phyloP scores from a whole-genome alignment of 208 protist species.

The Leishmania aethiopica region DNA sequence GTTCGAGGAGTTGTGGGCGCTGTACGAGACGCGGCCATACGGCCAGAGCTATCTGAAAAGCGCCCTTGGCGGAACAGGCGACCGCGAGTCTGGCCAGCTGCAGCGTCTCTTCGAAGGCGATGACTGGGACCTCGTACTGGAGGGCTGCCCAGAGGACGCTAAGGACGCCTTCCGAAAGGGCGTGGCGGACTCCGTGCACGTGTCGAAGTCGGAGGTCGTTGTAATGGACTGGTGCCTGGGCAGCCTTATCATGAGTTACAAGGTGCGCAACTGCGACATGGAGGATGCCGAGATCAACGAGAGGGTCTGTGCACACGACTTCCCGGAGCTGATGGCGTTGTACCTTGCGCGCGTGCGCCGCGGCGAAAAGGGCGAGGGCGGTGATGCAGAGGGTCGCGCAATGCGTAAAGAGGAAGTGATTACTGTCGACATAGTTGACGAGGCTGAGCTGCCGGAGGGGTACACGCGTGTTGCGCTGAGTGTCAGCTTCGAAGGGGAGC shows the following conservation, averaged over 20 bases:
- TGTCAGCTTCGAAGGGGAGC: constrained; percentile 51
- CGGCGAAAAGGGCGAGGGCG: constrained; percentile 11
- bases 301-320: constrained; percentile 31
- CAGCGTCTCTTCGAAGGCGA: constrained; percentile 54
- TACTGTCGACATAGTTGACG: constrained; percentile 10
- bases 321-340: constrained; percentile 53
- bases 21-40: constrained; percentile 39
- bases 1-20: constrained; percentile 47
- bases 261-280: constrained; percentile 29
- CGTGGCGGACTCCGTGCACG: constrained; percentile 21
- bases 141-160: constrained; percentile 25
- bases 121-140: constrained; percentile 57
- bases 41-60: not conserved
- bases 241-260: constrained; percentile 50
- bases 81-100: constrained; percentile 37
- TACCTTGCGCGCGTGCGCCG: constrained; percentile 45
- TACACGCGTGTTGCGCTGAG: constrained; percentile 33
- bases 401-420: constrained; percentile 6
- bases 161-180: constrained; percentile 40
- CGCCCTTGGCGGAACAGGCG: constrained; percentile 22
- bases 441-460: constrained; percentile 19
- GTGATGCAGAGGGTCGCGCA: not conserved
- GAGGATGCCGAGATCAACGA: constrained; percentile 36
- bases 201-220: constrained; percentile 31
- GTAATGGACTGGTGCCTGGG: constrained; percentile 36